Conservation (phyloP, 2,329 filamentous ascomycete genomes). For the Dothistroma pini region DNA sequence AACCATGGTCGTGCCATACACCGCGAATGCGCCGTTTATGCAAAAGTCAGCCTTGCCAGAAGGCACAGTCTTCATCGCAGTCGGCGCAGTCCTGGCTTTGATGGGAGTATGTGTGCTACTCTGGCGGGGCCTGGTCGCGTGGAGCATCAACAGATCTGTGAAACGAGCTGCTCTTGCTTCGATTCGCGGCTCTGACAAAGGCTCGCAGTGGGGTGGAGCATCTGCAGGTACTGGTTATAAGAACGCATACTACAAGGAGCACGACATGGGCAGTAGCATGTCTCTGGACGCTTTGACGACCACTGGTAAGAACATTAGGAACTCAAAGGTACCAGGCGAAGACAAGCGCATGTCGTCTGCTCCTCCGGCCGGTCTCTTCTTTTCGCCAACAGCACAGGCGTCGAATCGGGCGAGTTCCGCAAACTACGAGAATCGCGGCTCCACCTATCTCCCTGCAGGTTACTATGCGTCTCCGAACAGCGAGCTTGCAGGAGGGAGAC, state of each 20-base stretch:
- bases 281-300: constrained; percentile 52
- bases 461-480: constrained; percentile 75
- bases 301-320: constrained; percentile 34
- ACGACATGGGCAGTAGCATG: constrained; percentile 51
- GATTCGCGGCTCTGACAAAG: constrained; percentile 43
- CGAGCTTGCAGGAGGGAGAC: constrained; percentile 40
- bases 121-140: constrained; percentile 85
- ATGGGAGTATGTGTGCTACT: constrained; percentile 76
- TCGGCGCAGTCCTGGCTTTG: constrained; percentile 82
- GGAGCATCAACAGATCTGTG: constrained; percentile 87
- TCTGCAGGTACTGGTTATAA: constrained; percentile 18
- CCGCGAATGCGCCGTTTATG: constrained; percentile 84
- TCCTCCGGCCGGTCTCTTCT: constrained; percentile 76
- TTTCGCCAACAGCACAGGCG: constrained; percentile 80
- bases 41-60: constrained; percentile 79
- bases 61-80: constrained; percentile 93
- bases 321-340: constrained; percentile 4
- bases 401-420: constrained; percentile 34
- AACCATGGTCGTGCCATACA: constrained; percentile 74
- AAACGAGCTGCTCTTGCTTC: constrained; percentile 77
- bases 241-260: constrained; percentile 39
- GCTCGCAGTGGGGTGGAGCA: constrained; percentile 33
- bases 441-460: constrained; percentile 80
- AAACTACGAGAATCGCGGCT: constrained; percentile 57
- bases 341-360: constrained; percentile 39